Conservation (phyloP, 495 filamentous ascomycete genomes). For the Penicillium ucsense region DNA sequence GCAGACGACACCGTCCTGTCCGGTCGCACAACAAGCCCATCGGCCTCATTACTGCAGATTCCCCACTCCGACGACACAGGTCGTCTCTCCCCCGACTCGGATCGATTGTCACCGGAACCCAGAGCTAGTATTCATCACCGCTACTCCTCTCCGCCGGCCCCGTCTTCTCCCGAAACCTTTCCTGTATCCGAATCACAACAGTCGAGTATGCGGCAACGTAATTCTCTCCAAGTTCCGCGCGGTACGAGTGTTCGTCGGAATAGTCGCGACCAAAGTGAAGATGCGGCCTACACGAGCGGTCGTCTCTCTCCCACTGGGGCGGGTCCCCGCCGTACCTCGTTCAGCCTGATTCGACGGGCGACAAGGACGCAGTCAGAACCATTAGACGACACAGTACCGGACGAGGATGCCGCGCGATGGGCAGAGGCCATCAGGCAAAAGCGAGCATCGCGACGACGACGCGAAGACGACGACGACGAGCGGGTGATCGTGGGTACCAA, state of each 20-base stretch:
- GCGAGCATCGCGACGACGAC: conserved; percentile 66
- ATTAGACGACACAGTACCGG: conserved; percentile 72
- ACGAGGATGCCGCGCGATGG: conserved; percentile 87
- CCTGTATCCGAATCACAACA: conserved; percentile 34
- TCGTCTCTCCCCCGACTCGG: conserved; percentile 31
- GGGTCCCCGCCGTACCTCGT: conserved; percentile 63
- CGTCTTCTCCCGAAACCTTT: conserved; percentile 29
- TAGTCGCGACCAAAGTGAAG: conserved; percentile 50
- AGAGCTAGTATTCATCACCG: conserved; percentile 44
- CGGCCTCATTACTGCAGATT: conserved; percentile 23
- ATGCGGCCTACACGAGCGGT: conserved; percentile 59
- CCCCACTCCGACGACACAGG: conserved; percentile 27
- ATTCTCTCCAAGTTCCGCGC: conserved; percentile 80
- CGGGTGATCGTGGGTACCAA: conserved; percentile 93
- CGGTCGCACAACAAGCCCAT: conserved; percentile 18
- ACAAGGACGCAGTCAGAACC: conserved; percentile 80
- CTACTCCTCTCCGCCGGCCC: conserved; percentile 67
- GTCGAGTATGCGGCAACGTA: conserved; percentile 61
- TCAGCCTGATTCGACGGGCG: conserved; percentile 66
- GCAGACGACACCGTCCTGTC: conserved; percentile 24
- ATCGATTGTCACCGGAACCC: conserved; percentile 27
- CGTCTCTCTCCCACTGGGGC: conserved; percentile 72
- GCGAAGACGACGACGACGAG: conserved; percentile 90
- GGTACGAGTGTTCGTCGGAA: conserved; percentile 39
- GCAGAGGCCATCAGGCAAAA: conserved; percentile 88